A percentile compares a stretch with the other conserved stretches of the same genome.
phyloP scores from a whole-genome alignment of 805 yeast genomes.

The Yamadazyma endophytica region DNA sequence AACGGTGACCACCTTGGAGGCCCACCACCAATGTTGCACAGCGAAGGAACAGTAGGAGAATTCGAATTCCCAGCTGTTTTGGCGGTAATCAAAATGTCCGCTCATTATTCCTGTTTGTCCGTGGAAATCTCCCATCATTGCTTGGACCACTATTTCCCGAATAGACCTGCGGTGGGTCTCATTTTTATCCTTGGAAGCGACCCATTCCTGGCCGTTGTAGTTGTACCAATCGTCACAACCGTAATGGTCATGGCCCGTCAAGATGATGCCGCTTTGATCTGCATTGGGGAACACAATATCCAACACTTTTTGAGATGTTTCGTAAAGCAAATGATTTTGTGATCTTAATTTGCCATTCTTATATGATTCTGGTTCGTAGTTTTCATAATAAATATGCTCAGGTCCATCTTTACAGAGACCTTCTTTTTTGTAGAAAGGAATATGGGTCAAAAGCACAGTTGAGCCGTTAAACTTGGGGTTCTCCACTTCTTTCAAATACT shows the following conservation, averaged over 20 bases:
- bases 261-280: constrained; percentile 66
- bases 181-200: constrained; percentile 43
- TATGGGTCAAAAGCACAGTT: constrained; percentile 80
- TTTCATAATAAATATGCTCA: constrained; percentile 42
- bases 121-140: constrained; percentile 95
- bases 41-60: constrained; percentile 76
- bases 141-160: constrained; percentile 78
- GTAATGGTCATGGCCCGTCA: constrained; percentile 95
- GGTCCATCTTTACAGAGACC: constrained; percentile 92
- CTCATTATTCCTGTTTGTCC: constrained; percentile 86
- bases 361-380: constrained; percentile 57
- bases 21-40: constrained; percentile 97
- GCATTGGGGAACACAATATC: constrained; percentile 64
- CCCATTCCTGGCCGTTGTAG: constrained; percentile 47
- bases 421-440: constrained; percentile 77
- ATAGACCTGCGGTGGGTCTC: constrained; percentile 28
- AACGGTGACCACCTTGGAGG: constrained; percentile 49
- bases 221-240: constrained; percentile 80
- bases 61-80: constrained; percentile 57
- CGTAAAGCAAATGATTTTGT: constrained; percentile 77
- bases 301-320: constrained; percentile 63
- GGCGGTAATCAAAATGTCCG: constrained; percentile 52
- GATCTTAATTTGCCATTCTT: constrained; percentile 70
- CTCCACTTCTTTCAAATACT: constrained; percentile 48
- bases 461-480: constrained; percentile 59